Conservation (phyloP, 2,329 filamentous ascomycete genomes). For the Aphanocladium album region DNA sequence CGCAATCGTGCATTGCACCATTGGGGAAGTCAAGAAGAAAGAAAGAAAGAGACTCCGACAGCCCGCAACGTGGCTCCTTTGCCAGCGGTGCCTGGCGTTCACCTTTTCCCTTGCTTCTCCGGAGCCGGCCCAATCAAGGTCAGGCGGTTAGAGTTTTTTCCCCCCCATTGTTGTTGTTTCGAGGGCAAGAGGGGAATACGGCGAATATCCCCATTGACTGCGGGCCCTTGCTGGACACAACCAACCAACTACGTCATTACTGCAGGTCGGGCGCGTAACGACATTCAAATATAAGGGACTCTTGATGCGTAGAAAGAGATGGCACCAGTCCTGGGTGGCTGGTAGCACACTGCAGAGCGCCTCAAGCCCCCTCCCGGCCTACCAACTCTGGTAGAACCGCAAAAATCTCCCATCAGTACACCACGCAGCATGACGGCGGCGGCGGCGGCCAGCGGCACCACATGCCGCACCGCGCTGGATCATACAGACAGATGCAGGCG, state of each 20-base stretch:
- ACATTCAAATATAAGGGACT: background rate
- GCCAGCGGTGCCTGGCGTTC: too few species aligned
- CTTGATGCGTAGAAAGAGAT: background rate
- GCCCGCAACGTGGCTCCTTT: background rate
- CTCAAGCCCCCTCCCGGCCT: background rate
- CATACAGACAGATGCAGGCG: slow-evolving; percentile 8
- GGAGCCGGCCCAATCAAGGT: background rate
- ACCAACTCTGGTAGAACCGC: background rate
- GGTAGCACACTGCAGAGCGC: background rate
- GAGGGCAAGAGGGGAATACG: background rate
- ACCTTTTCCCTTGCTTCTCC: background rate
- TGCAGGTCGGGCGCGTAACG: slow-evolving; percentile 1
- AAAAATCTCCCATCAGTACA: too few species aligned
- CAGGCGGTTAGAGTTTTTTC: background rate
- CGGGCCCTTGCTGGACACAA: background rate
- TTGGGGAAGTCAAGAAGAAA: too few species aligned
- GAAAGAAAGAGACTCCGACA: background rate
- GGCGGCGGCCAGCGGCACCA: background rate
- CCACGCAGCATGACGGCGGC: slow-evolving; percentile 1
- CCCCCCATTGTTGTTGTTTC: background rate
- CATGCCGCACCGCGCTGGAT: background rate
- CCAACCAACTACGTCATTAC: background rate
- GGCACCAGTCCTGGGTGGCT: background rate
- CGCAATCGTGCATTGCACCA: background rate
- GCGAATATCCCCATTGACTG: background rate